Evolutionary conservation across 1,139 yeast species (phyloP), one percentile per base, ranked within the genome.

Genomic region (Kluyveromyces sp.): DNA sequence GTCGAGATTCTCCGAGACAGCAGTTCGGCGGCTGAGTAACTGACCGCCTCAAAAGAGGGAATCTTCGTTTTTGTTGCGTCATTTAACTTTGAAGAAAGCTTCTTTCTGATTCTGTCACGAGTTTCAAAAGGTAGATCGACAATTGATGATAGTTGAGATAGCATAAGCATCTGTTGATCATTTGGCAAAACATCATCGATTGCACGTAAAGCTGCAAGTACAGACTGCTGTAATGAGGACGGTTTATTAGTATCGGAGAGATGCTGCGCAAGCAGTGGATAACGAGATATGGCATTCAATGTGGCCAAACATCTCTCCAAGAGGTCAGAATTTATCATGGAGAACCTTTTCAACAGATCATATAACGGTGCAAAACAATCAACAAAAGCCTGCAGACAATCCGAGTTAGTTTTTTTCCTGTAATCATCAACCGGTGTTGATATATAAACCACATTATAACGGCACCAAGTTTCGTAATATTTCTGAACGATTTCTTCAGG

Each of bases 41-140:
- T 75, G 2, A 83, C 64, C 0, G 87, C 78, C 32, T 79, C 71
- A 57, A 82, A 87, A 0, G 87, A 74, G 1, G 95, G 92, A 25
- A 76, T 68, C 46, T 77, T 77, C 9, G 67, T 62, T 36, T 54
- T 58, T 3, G 57, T 49, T 1, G 53, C 39, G 2, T 46, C 46
- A 2, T 61, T 51, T 29, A 63, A 44, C 39, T 59, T 61, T 4
- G 59, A 55, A 18, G 57, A 56, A 13, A 66, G 51, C 44, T 67
- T 67, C 35, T 56, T 67, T 49, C 61, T 61, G 40, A 82, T 82
- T 46, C 80, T 64, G 16, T 68, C 69, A 47, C 83, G 66, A 0
- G 79, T 74, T 3, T 77, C 78, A 56, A 76, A 79, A 3, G 88
- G 87, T 44, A 80, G 67, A 1, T 74, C 66, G 2, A 74, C 60